Conservation (phyloP, 2,329 filamentous ascomycete species). For the Monosporascus sp. region DNA sequence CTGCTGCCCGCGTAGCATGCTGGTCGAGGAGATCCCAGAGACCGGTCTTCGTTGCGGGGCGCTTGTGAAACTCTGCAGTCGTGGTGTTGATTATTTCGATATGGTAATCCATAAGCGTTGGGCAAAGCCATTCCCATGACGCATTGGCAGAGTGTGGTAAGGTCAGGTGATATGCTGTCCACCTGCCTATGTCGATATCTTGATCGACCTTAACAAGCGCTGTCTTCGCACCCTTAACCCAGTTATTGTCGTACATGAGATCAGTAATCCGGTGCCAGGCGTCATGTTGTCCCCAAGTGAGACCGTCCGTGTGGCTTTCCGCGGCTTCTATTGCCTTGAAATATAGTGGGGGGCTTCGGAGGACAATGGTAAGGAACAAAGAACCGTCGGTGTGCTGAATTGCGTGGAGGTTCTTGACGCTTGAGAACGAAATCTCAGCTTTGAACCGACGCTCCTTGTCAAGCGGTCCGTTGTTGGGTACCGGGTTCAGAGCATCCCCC, state of each 20-base stretch:
- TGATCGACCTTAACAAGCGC: conserved; percentile 32
- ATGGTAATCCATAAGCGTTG: conserved; percentile 67
- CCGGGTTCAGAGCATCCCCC: not conserved
- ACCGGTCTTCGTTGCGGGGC: conserved; percentile 24
- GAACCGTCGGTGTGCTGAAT: conserved; percentile 24
- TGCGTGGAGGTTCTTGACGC: conserved; percentile 40
- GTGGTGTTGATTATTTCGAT: conserved; percentile 43
- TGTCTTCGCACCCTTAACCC: conserved; percentile 29
- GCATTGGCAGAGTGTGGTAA: conserved; percentile 27
- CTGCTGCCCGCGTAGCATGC: conserved; percentile 9
- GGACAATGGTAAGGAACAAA: conserved; percentile 39
- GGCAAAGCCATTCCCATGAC: conserved; percentile 37
- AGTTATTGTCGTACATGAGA: conserved; percentile 31
- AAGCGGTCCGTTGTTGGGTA: conserved; percentile 7
- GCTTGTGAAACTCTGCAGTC: conserved; percentile 34
- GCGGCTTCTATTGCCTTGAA: conserved; percentile 33
- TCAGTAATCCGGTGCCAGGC: conserved; percentile 45
- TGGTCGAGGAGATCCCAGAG: conserved; percentile 38
- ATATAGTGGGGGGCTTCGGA: conserved; percentile 44
- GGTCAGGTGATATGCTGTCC: conserved; percentile 49
- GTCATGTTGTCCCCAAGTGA: conserved; percentile 35
- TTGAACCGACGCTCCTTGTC: conserved; percentile 27
- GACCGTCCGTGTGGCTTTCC: conserved; percentile 21
- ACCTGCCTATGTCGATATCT: conserved; percentile 49
- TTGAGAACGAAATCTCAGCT: conserved; percentile 37